Evolutionary conservation across 495 filamentous ascomycete genomes (phyloP).

Genomic region (Letharia columbiana): DNA sequence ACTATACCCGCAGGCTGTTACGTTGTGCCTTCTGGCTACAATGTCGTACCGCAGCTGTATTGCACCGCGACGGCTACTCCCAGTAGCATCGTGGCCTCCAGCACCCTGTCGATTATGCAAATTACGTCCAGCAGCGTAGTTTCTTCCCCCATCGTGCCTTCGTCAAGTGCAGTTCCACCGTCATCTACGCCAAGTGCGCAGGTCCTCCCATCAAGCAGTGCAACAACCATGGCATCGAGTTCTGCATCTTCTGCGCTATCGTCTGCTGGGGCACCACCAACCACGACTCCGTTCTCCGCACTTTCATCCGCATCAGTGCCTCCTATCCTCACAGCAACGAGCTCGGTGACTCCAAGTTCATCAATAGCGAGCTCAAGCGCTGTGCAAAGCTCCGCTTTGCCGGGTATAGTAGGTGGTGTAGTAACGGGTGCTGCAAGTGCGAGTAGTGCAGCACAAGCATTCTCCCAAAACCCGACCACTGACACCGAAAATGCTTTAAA

Average conservation of each 20-base stretch:
- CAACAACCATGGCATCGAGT: background rate
- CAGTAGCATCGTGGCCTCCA: background rate
- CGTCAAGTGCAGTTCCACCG: background rate
- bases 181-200: background rate
- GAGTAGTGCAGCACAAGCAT: background rate
- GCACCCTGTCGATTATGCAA: background rate
- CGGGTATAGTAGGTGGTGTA: background rate
- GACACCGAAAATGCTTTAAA: background rate
- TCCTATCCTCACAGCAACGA: background rate
- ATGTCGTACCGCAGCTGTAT: background rate
- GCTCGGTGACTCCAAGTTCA: slow-evolving; percentile 1
- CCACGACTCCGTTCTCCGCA: background rate
- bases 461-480: slow-evolving; percentile 1
- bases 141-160: background rate
- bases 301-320: background rate
- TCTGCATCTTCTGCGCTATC: background rate
- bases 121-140: background rate
- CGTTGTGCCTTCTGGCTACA: slow-evolving; percentile 9
- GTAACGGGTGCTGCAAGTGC: background rate
- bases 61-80: background rate
- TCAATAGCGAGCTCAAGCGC: slow-evolving; percentile 2
- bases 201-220: background rate
- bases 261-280: background rate
- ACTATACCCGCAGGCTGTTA: slow-evolving; percentile 8
- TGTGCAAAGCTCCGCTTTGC: background rate